These are phyloP conservation scores for Astrephomene gubernaculifera DNA, from an alignment of 139 green algal genomes.

Conservation along the genomic window DNA sequence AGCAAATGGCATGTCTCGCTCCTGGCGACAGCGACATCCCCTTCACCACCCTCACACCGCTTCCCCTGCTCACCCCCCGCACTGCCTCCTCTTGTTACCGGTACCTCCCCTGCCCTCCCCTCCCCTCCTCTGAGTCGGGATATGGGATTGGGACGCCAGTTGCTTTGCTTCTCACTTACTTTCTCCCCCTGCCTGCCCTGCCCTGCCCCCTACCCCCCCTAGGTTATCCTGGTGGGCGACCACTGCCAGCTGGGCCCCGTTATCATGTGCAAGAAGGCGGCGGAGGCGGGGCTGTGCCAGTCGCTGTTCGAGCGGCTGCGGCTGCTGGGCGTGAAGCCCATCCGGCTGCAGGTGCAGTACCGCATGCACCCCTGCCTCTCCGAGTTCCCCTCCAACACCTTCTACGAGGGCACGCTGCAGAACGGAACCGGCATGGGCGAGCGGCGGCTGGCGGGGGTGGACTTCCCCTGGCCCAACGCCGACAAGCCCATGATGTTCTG, in stretches of 20 bases:
- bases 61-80: too few species aligned
- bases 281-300: constrained; percentile 89
- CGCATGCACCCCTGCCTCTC: constrained; percentile 98
- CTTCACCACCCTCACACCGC: too few species aligned
- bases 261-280: constrained; percentile 92
- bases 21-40: too few species aligned
- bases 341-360: constrained; percentile 96
- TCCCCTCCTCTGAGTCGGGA: too few species aligned
- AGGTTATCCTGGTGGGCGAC: constrained; percentile 96
- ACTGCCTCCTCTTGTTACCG: too few species aligned
- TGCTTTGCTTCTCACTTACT: too few species aligned
- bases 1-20: too few species aligned
- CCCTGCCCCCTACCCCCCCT: neutral
- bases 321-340: constrained; percentile 92
- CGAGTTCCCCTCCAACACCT: constrained; percentile 96
- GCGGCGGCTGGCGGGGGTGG: constrained; percentile 46
- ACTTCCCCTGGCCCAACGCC: constrained; percentile 72
- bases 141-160: too few species aligned
- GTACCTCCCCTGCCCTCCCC: too few species aligned
- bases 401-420: constrained; percentile 98
- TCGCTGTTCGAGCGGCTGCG: constrained; percentile 97
- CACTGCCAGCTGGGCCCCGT: constrained; percentile 97
- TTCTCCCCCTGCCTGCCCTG: neutral
- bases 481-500: constrained; percentile 97
- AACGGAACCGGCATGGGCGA: constrained; percentile 75